Base-by-base conservation (phyloP, 805 yeast genomes). In the Metschnikowia reukaufii region DNA sequence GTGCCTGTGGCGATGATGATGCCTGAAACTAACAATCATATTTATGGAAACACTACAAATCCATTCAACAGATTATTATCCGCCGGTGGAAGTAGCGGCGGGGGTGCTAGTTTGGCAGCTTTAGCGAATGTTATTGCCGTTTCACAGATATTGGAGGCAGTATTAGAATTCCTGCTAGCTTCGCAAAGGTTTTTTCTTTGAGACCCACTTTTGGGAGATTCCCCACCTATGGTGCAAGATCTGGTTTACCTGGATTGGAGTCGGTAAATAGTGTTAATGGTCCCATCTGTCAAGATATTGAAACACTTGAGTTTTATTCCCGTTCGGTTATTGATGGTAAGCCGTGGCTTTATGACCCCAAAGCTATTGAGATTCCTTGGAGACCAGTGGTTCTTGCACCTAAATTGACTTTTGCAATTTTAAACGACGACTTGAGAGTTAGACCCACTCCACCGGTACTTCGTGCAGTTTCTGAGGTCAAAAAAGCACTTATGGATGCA, bases 51-150 rank as follows among this genome's bases (percentile, higher is more conserved):
- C 32, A 76, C 81, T 13, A 49, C 62, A 29, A 78, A 76, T 59
- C 78, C 83, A 4, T 58, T 65, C 52, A 76, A 74, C 52, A 56
- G 73, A 33, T 56, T 59, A 17, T 55, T 75, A 44, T 66, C 76
- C n/a, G 62, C 77, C 18, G 81, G 82, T 36, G 83, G 83, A 0
- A 74, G 79, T 8, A 72, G 79, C 12, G 81, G 82, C 6, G 83
- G 83, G 36, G 82, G 77, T 39, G 79, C 76, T 6, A 77, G 81
- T 8, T 56, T 79, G 21, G 55, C 75, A 8, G 72, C 72, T 1
- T 50, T 73, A 45, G 81, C 81, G 4, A 68, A 78, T n/a, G 67
- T 72, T 6, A 42, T 78, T 29, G 84, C 85, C 17, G 58, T 81
- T 38, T 84, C 13, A 71, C 77, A 12, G 83, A 79, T 54, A 73